Percentiles rank a stretch among this genome's conserved stretches.
phyloP scores from a whole-genome alignment of 768 basidiomycete species.

The Pleurotus pulmonarius region DNA sequence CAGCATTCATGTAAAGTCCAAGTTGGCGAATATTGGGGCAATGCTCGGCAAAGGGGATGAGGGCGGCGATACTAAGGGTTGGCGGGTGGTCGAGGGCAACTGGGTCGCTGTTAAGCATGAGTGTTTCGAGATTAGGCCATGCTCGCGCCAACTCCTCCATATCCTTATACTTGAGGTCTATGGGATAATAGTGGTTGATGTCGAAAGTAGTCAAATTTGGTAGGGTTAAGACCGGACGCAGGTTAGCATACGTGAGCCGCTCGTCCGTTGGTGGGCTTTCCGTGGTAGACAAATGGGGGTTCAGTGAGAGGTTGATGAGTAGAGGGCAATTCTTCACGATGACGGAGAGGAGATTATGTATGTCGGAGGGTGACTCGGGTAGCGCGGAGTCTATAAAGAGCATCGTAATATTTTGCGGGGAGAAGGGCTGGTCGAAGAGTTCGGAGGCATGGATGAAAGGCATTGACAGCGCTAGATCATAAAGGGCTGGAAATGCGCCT shows the following conservation, averaged over 20 bases:
- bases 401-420: slow-evolving; percentile 45
- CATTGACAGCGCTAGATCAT: slow-evolving; percentile 47
- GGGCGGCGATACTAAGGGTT: slow-evolving; percentile 31
- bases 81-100: slow-evolving; percentile 23
- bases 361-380: slow-evolving; percentile 35
- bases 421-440: slow-evolving; percentile 40
- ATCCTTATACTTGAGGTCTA: slow-evolving; percentile 36
- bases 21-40: slow-evolving; percentile 37
- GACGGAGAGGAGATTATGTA: slow-evolving; percentile 39
- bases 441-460: slow-evolving; percentile 38
- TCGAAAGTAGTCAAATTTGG: slow-evolving; percentile 22
- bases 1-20: slow-evolving; percentile 37
- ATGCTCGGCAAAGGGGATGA: slow-evolving; percentile 36
- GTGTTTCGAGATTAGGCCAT: slow-evolving; percentile 40
- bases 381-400: slow-evolving; percentile 49
- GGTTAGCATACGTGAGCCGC: slow-evolving; percentile 11
- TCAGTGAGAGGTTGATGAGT: slow-evolving; percentile 42
- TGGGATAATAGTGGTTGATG: slow-evolving; percentile 33
- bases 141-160: slow-evolving; percentile 39
- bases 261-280: slow-evolving; percentile 13
- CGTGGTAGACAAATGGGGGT: slow-evolving; percentile 23
- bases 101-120: slow-evolving; percentile 47
- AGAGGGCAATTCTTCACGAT: slow-evolving; percentile 44
- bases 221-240: slow-evolving; percentile 13
- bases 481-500: slow-evolving; percentile 51